phyloP scores from a whole-genome alignment of 2,329 filamentous ascomycete genomes.

The Amesomyces nigricolor region DNA sequence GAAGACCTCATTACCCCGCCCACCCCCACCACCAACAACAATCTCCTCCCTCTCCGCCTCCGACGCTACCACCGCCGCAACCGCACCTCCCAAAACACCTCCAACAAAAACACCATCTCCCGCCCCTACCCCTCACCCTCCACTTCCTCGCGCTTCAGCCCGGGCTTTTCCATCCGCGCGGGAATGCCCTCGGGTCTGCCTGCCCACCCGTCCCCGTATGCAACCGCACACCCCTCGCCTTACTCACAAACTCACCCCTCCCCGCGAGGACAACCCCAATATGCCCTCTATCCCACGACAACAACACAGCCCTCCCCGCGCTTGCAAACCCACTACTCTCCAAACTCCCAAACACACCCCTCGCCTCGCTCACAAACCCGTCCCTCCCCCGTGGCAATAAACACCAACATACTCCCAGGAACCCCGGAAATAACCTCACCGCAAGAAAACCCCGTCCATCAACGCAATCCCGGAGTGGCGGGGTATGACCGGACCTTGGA shows the following conservation, averaged over 20 bases:
- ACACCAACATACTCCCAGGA: background rate
- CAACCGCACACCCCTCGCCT: background rate
- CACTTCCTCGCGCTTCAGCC: slow-evolving; percentile 3
- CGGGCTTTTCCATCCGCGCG: background rate
- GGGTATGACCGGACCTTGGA: too few species aligned
- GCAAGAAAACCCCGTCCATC: slow-evolving; percentile 17
- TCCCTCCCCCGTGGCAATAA: too few species aligned
- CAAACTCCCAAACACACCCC: too few species aligned
- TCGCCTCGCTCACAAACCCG: background rate
- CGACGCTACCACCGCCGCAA: slow-evolving; percentile 7
- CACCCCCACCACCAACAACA: background rate
- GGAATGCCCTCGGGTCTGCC: slow-evolving; percentile 9
- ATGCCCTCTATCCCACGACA: too few species aligned
- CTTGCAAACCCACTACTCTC: too few species aligned
- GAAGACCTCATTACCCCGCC: background rate
- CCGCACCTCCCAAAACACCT: slow-evolving; percentile 1
- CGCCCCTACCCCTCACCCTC: slow-evolving; percentile 11
- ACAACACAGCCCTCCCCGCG: too few species aligned
- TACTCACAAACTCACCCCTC: background rate
- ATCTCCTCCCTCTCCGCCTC: slow-evolving; percentile 13
- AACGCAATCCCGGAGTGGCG: slow-evolving; percentile 2
- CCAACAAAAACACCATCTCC: slow-evolving; percentile 15
- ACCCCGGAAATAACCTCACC: slow-evolving; percentile 14
- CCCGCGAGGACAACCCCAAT: too few species aligned
- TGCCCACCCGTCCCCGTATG: slow-evolving; percentile 11